Base-by-base conservation (phyloP, 371 early-diverging fungal genomes). In the Mucor racemosus region DNA sequence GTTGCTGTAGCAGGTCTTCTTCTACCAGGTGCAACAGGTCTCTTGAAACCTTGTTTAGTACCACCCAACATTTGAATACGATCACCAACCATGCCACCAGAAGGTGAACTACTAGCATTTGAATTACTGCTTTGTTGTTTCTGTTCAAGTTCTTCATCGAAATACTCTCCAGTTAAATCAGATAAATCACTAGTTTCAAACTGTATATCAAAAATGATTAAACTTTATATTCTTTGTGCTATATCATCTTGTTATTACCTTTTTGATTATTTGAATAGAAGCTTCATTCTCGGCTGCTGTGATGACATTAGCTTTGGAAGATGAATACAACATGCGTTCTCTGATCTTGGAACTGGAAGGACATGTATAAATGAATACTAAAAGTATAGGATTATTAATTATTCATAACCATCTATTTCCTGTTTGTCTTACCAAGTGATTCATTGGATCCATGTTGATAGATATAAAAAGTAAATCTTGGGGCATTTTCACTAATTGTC, bases 271-370 rank as follows among this genome's bases (percentile, higher is more conserved):
- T 5, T 84, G 62, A 36, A 90, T 38, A 10, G 78, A 80, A 11
- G 82, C 78, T 33, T 86, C 77, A 14, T 73, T 75, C 71, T 88
- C 85, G 17, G 88, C 86, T 17, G 72, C 80, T 17, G 77, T 74
- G 39, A 92, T 67, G 11, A 92, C 84, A 53, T 81, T 85, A 4
- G 82, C 78, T 44, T 90, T 87, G 50, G 89, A 88, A 2, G 94
- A 86, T 8, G 95, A 92, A 71, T 92, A 94, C 58, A 94, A 60
- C 97, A 95, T 96, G n/a, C 91, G 86, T 61, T 92, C 89, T 46
- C 92, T 89, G 65, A 96, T 90, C 72, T 91, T 92, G 50, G 94
- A 89, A 4, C 76, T 61, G 7, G 88, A 78, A 7, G 97, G 95
- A 70, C 95, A 96, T 31, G 89, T 87, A 71, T 93, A 94, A 60